A percentile compares a stretch with the other conserved stretches of the same genome.
These are phyloP conservation scores for Dendrobium huoshanense DNA, from an alignment of 106 monocot genomes.

Conservation along the genomic window DNA sequence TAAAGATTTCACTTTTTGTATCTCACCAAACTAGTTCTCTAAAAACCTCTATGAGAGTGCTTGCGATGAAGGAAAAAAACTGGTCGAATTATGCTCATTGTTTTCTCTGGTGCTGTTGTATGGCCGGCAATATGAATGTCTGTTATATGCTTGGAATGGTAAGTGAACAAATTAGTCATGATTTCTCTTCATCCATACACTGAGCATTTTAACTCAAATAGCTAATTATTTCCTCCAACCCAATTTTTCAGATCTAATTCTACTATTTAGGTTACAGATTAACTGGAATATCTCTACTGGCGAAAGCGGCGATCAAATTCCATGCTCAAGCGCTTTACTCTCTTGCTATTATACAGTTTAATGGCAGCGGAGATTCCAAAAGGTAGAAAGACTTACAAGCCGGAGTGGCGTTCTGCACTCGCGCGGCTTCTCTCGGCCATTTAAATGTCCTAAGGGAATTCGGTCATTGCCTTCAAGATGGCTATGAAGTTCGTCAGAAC, in stretches of 20 bases:
- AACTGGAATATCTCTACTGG: constrained; percentile 41
- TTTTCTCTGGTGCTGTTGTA: too few species aligned
- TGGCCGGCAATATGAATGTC: constrained; percentile 15
- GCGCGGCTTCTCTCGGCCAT: constrained; percentile 56
- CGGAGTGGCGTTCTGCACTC: constrained; percentile 56
- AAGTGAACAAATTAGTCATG: neutral
- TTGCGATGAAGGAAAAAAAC: constrained; percentile 23
- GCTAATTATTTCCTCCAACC: neutral
- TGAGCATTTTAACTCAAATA: too few species aligned
- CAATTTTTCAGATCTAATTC: constrained; percentile 41
- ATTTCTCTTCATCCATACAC: neutral
- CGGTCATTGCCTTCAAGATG: constrained; percentile 87
- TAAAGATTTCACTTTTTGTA: constrained; percentile 28
- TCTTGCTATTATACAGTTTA: constrained; percentile 61
- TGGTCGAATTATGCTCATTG: constrained; percentile 22
- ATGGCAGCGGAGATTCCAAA: constrained; percentile 65
- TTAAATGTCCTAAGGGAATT: constrained; percentile 76
- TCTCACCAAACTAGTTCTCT: constrained; percentile 18
- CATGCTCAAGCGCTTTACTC: constrained; percentile 61
- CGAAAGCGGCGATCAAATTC: constrained; percentile 45
- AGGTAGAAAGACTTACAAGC: constrained; percentile 54
- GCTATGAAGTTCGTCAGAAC: constrained; percentile 54
- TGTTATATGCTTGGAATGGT: constrained; percentile 21
- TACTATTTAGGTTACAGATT: constrained; percentile 43
- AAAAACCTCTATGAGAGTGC: constrained; percentile 18